Evolutionary conservation across 225 moss, liverwort and hornwort genomes (phyloP), one percentile per base, ranked within the genome.

Genomic region (Polytrichum formosum): DNA sequence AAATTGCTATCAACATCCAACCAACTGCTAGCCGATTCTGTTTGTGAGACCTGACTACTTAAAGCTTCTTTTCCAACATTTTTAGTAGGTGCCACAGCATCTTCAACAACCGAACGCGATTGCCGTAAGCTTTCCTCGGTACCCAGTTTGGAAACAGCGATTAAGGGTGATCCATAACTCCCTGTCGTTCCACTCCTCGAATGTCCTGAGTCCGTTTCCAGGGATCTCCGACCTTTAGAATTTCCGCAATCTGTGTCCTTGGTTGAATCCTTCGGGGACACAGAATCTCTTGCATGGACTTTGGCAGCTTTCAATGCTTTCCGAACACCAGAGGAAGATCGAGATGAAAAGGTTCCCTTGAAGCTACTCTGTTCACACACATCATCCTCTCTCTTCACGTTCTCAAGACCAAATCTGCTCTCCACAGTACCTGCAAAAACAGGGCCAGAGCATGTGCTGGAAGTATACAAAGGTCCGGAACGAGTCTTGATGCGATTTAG

Each of bases 401-500:
- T 80, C 55, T 81, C 81, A 71, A 80, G 78, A 74, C 78, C 81
- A 78, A 81, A 80, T 66, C 87, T 78, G 81, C 87, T 83, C 71
- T 81, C 80, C 68, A 87, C 78, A 72, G 81, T 87, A 73, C 83
- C 87, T 75, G 83, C 83, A 76, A 83, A 83, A 58, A 83, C 80
- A 30, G 83, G 87, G 33, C 87, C 83, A 55, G 83, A 83, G 53
- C 83, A 81, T 5, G 87, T 70, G 80, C 83, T 87, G 76, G 76
- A 53, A 64, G 69, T 72, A 78, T 80, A 87, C 74, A 87, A 66
- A 68, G 87, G 87, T 63, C 87, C 87, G 18, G 87, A 87, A 28
- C 83, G 87, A 73, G 87, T 87, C 80, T 87, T 87, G 76, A 87
- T 83, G 33, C 87, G 83, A 74, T 83, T 81, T 62, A 87, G 69